Conservation (phyloP, 352 stramenopile genomes). For the Globisporangium recalcitrans region DNA sequence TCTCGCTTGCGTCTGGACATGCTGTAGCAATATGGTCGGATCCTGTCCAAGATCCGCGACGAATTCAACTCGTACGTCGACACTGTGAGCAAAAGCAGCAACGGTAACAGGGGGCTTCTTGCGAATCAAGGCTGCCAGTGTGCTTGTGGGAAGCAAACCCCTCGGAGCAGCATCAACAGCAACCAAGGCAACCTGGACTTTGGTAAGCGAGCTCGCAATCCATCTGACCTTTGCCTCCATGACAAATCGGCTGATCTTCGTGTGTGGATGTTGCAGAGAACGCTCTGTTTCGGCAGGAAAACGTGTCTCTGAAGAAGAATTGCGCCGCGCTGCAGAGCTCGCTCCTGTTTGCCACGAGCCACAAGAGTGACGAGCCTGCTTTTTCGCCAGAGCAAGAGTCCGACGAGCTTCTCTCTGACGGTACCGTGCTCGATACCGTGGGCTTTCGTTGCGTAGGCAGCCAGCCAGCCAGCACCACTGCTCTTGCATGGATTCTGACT, state of each 20-base stretch:
- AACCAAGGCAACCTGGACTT: constrained; percentile 23
- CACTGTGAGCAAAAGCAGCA: constrained; percentile 14
- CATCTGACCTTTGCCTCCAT: not conserved
- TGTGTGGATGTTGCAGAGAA: constrained; percentile 25
- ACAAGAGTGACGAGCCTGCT: not conserved
- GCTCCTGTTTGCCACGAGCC: constrained; percentile 16
- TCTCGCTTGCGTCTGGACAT: not conserved
- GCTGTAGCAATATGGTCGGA: constrained; percentile 38
- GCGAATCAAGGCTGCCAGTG: not conserved
- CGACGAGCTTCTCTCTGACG: constrained; percentile 17
- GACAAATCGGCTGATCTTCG: not conserved
- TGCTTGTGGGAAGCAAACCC: not conserved
- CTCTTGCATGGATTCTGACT: not conserved
- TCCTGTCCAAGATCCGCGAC: constrained; percentile 55
- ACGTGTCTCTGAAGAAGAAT: constrained; percentile 43
- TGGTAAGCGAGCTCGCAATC: constrained; percentile 6
- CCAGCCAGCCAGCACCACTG: not conserved
- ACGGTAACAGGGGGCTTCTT: not conserved
- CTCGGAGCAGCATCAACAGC: not conserved
- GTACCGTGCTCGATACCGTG: not conserved
- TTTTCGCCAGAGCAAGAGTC: constrained; percentile 1
- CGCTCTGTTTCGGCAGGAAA: constrained; percentile 46
- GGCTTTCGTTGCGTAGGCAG: not conserved
- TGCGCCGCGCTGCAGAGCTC: constrained; percentile 37
- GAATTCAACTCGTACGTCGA: constrained; percentile 56